Evolutionary conservation across 192 early-diverging fungal species (phyloP).

Genomic region (Gryganskiella cystojenkinii): DNA sequence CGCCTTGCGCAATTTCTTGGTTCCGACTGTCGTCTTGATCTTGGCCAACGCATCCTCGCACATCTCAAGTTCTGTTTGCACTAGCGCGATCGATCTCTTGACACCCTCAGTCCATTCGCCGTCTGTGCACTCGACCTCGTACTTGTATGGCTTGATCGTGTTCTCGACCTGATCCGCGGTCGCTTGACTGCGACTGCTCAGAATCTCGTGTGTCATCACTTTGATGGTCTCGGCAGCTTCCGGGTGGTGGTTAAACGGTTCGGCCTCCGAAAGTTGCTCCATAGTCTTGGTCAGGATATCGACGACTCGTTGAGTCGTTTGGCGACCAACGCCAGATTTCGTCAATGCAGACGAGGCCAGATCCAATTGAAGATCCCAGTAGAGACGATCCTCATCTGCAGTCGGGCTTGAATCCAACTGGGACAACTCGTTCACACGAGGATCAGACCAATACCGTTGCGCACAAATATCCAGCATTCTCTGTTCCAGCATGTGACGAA

Average conservation of each 20-base stretch:
- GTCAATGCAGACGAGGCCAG: constrained; percentile 88
- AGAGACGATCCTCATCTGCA: constrained; percentile 68
- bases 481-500: constrained; percentile 92
- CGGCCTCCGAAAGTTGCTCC: constrained; percentile 77
- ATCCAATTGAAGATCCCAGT: constrained; percentile 89
- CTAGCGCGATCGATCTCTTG: constrained; percentile 75
- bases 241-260: constrained; percentile 90
- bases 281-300: constrained; percentile 88
- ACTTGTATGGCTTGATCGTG: constrained; percentile 99
- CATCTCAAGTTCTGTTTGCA: constrained; percentile 86
- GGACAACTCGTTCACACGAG: constrained; percentile 72
- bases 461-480: constrained; percentile 91
- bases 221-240: constrained; percentile 83
- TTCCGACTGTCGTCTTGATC: constrained; percentile 81
- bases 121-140: constrained; percentile 93
- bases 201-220: constrained; percentile 85
- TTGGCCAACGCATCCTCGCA: constrained; percentile 74
- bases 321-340: constrained; percentile 92
- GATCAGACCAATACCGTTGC: constrained; percentile 92
- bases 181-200: constrained; percentile 87
- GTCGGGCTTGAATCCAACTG: constrained; percentile 62
- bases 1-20: constrained; percentile 84
- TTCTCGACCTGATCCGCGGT: constrained; percentile 98
- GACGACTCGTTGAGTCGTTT: constrained; percentile 92
- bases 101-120: constrained; percentile 94